Evolutionary conservation across 768 basidiomycete species (phyloP), one percentile per base, ranked within the genome.

Genomic region (Boletus huronensis): DNA sequence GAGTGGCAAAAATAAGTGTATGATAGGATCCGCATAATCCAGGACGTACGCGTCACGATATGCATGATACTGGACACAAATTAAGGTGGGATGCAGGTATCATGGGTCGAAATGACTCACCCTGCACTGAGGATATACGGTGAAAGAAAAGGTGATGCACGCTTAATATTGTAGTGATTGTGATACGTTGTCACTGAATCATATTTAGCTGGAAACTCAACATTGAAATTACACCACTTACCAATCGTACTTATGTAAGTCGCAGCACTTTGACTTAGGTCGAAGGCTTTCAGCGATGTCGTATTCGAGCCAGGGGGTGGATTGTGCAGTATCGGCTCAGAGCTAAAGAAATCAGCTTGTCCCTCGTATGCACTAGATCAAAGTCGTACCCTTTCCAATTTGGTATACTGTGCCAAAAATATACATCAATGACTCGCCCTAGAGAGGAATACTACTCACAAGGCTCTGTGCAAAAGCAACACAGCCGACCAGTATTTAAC

Each of bases 401-500:
- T 3, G 88, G 87, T 67, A 90, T 83, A 61, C 88, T 89, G 54
- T 31, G 54, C 8, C 9, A 45, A 57, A 42, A 35, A 39, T 19
- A 54, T 49, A 57, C 32, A 44, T 64, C 19, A 65, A 48, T 14
- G 54, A 47, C 14, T 50, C 34, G 32, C 41, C 43, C 43, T 42
- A 7, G n/a, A 52, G 10, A 57, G 35, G 35, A 55, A 28, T 46
- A 40, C 17, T 16, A 78, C 89, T 77, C 69, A 90, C 89, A 90
- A 92, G 16, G 87, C 88, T 48, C 90, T 79, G 68, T 91, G 81
- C 36, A 91, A 75, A 35, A 92, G 73, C 13, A 92, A 74, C 5
- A 91, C 84, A 17, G 87, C 78, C 7, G 81, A 82, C 82, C 87
- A 88, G 66, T 92, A 91, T 58, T 87, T 78, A 52, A 88, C 77